Evolutionary conservation across 352 stramenopile genomes (phyloP).

Genomic region (Phytophthora meadii): DNA sequence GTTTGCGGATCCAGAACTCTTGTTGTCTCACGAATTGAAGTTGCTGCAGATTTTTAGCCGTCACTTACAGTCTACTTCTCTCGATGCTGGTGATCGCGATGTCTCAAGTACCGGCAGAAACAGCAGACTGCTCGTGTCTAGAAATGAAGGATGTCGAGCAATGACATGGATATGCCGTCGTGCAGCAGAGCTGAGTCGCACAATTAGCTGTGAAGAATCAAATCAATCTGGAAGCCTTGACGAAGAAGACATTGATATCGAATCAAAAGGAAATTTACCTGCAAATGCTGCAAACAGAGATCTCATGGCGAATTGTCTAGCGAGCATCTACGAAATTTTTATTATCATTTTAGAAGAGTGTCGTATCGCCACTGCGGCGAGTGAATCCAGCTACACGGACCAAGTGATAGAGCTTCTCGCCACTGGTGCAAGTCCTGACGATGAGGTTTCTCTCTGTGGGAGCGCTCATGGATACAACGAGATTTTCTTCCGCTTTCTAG

Average conservation of each 20-base stretch:
- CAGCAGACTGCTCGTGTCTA: slow-evolving; percentile 33
- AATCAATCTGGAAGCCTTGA: slow-evolving; percentile 27
- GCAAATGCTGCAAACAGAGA: slow-evolving; percentile 24
- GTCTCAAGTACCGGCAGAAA: slow-evolving; percentile 20
- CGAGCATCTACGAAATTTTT: slow-evolving; percentile 52
- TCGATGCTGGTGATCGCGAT: slow-evolving; percentile 3
- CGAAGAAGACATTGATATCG: slow-evolving; percentile 24
- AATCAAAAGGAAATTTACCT: slow-evolving; percentile 10
- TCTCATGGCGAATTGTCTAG: slow-evolving; percentile 36
- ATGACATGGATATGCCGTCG: slow-evolving; percentile 60
- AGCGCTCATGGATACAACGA: slow-evolving; percentile 23
- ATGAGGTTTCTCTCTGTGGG: slow-evolving; percentile 19
- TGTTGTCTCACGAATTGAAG: slow-evolving; percentile 53
- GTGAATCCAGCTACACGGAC: slow-evolving; percentile 32
- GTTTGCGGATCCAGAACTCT: slow-evolving; percentile 29
- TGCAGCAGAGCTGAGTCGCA: slow-evolving; percentile 29
- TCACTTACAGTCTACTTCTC: slow-evolving; percentile 41
- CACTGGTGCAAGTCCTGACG: slow-evolving; percentile 22
- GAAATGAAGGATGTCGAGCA: slow-evolving; percentile 52
- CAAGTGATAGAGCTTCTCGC: slow-evolving; percentile 51
- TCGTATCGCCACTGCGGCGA: slow-evolving; percentile 20
- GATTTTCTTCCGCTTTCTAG: slow-evolving; percentile 57
- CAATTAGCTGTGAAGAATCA: slow-evolving; percentile 41
- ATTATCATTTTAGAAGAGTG: slow-evolving; percentile 47
- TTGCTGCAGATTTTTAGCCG: slow-evolving; percentile 53